Conservation (phyloP, 2,329 filamentous ascomycete species). For the Cordyceps tenuipes region DNA sequence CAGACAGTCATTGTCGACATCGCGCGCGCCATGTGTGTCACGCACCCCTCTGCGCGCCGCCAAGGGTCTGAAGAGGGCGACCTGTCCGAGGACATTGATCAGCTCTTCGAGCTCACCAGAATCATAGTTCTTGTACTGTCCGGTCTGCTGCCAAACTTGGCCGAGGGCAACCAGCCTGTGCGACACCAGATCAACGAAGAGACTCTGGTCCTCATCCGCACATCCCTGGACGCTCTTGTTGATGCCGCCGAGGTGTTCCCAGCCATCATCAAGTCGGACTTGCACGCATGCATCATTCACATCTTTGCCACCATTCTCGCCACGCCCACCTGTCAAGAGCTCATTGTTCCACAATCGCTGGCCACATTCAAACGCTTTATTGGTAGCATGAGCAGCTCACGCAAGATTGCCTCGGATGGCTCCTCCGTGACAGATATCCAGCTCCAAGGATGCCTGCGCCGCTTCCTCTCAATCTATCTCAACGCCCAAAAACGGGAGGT, state of each 20-base stretch:
- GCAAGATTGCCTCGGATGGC: slow-evolving; percentile 28
- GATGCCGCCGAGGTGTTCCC: slow-evolving; percentile 95
- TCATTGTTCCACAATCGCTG: slow-evolving; percentile 81
- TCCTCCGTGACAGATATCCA: slow-evolving; percentile 54
- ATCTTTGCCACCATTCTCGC: slow-evolving; percentile 91
- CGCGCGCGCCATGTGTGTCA: slow-evolving; percentile 78
- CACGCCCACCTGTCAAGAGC: slow-evolving; percentile 73
- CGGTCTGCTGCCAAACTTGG: slow-evolving; percentile 75
- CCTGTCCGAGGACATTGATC: slow-evolving; percentile 93
- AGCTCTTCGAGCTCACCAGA: slow-evolving; percentile 90
- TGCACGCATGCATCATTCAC: slow-evolving; percentile 93
- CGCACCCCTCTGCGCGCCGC: slow-evolving; percentile 75
- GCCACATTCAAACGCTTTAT: slow-evolving; percentile 91
- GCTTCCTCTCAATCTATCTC: slow-evolving; percentile 73
- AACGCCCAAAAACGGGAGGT: slow-evolving; percentile 66
- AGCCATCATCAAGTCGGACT: slow-evolving; percentile 88
- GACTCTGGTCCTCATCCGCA: slow-evolving; percentile 68
- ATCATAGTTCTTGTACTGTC: slow-evolving; percentile 92
- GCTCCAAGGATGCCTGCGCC: slow-evolving; percentile 71
- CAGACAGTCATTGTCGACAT: slow-evolving; percentile 93
- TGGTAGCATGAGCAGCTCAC: slow-evolving; percentile 55
- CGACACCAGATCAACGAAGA: slow-evolving; percentile 81
- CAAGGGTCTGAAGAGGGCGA: slow-evolving; percentile 55
- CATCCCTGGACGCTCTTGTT: slow-evolving; percentile 78
- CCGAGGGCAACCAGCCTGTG: slow-evolving; percentile 55